Evolutionary conservation across 495 filamentous ascomycete species (phyloP), one percentile per base, ranked within the genome.

Genomic region (Aspergillus incahuasiensis): DNA sequence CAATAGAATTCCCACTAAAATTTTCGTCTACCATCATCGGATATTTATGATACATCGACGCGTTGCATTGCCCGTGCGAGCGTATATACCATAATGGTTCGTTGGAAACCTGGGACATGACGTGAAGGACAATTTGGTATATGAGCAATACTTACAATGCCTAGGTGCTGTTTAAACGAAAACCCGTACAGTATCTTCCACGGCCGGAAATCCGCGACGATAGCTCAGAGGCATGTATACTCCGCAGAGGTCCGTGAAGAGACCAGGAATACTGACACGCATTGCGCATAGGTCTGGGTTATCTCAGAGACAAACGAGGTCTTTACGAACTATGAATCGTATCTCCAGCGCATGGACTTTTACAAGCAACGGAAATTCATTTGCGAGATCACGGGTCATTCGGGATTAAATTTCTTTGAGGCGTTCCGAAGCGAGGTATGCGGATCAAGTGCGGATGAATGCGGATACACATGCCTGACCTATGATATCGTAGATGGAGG

Each of bases 111-210:
- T 24, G 0, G 25, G 25, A 25, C 25, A 24, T 39, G 12, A 19
- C n/a, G 13, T 0, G 3, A 20, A 12, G 25, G 20, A 46, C 9
- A 13, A 41, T 7, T 24, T 25, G 34, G 15, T 18, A 8, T 7
- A 12, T 48, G 19, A n/a, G 52, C 25, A 52, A 44, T 54, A 57
- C 68, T 74, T 22, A 72, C 61, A 39, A 28, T 24, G 18, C 32
- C 18, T 59, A 97, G 94, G 94, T 97, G 55, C 81, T 95, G 53
- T 96, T 90, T 74, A 97, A 97, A 75, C 85, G 92, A 61, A 98
- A 97, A 72, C 91, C 91, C 52, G 91, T 98, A 62, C 87, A 91
- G 76, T 87, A 88, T 67, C 73, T 92, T 52, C 77, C 85, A 49
- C 77, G 76, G 53, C 89, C 90, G 0, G 74, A 82, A 51, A 84